These are phyloP conservation scores for Chloropicon primus DNA, from an alignment of 139 green algal genomes.

Conservation along the genomic window DNA sequence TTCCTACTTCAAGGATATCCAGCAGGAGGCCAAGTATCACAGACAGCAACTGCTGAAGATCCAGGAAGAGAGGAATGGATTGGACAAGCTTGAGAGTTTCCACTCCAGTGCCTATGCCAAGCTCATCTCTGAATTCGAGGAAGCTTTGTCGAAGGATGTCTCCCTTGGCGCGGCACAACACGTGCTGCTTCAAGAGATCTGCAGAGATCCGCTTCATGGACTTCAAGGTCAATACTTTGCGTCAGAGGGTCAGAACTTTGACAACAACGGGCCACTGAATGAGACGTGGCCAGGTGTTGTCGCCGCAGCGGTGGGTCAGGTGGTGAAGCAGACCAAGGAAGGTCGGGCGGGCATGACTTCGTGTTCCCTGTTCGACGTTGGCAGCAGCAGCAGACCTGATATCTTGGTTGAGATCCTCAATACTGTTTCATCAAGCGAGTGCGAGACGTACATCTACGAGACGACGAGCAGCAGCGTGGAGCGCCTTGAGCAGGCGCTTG, in stretches of 20 bases:
- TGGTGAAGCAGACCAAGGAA: not conserved
- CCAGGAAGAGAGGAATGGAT: not conserved
- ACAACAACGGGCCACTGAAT: not conserved
- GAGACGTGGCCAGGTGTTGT: not conserved
- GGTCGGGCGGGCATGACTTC: not conserved
- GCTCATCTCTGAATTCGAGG: not conserved
- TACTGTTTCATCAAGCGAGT: not conserved
- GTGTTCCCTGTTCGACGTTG: not conserved
- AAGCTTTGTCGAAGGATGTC: not conserved
- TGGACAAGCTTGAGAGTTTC: not conserved
- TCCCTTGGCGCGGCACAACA: not conserved
- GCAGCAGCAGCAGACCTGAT: not conserved
- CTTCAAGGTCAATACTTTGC: not conserved
- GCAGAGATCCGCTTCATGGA: not conserved
- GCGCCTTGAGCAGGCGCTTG: not conserved
- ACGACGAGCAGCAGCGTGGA: not conserved
- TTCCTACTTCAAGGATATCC: not conserved
- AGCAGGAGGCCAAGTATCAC: not conserved
- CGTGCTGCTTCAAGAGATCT: not conserved
- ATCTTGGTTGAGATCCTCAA: not conserved
- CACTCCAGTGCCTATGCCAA: not conserved
- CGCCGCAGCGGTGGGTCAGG: not conserved
- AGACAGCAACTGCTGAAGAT: not conserved
- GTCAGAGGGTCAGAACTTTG: not conserved
- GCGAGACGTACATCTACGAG: not conserved